Base-by-base conservation (phyloP, 805 yeast species). In the Kluyveromyces starmeri region DNA sequence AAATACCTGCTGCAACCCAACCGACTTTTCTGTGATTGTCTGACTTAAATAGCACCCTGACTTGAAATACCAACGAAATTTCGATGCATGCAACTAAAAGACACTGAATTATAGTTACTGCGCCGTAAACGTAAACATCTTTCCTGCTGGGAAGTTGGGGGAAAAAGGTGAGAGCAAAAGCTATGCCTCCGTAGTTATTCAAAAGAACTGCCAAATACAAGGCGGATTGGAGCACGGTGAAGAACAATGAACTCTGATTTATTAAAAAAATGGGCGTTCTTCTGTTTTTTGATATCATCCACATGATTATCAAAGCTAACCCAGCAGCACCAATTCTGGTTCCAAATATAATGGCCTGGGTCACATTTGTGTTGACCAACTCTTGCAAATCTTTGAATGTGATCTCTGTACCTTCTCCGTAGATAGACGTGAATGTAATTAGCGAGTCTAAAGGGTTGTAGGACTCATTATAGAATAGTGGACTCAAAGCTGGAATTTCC, bases 191-290 rank as follows among this genome's bases (percentile, higher is more conserved):
- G 43, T 69, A 71, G 1, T 75, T 66, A 8, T 81, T 73, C 21
- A 68, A 48, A 13, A 77, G 51, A 43, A 77, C 75, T 9, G 59
- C 66, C 19, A 81, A 47, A 56, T 70, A 76, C 5, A 86, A 57
- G 2, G 71, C 68, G 1, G 86, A 71, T 35, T 82, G 79, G 11
- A 85, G 37, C 4, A 78, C 54, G 35, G 78, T 58, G 4, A 75
- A 51, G 2, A 72, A 32, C 34, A 89, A 61, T 21, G 82, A 72
- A 2, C 65, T 33, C 51, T 76, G 77, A 55, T 88, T 86, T 28
- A 85, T 58, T n/a, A 77, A 53, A 53, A 84, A 89, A 19, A 85
- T 71, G 6, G 86, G 83, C 0, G 88, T 73, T 15, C 57, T 67
- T 45, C 67, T 73, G 39, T 70, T 72, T 36, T 67, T 70, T 2